Conservation (phyloP, 1,139 yeast species). For the Scheffersomyces stambukii region DNA sequence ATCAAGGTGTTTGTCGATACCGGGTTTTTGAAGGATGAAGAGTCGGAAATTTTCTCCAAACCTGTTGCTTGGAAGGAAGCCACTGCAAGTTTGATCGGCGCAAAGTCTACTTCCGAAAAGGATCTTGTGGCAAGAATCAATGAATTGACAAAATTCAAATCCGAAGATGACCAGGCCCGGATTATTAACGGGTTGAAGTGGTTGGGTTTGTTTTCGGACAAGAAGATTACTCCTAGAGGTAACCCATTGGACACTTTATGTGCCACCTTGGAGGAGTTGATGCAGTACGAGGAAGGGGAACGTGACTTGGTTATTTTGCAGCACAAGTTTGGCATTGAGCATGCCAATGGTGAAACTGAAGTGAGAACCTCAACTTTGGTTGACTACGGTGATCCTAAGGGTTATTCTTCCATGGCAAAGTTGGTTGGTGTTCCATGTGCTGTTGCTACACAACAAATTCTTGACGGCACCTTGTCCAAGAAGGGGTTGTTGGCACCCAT, state of each 20-base stretch:
- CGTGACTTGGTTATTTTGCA: slow-evolving; percentile 93
- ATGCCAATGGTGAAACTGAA: slow-evolving; percentile 90
- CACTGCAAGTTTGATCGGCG: slow-evolving; percentile 68
- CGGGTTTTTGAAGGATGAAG: slow-evolving; percentile 83
- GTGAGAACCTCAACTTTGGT: slow-evolving; percentile 93
- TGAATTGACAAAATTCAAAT: slow-evolving; percentile 75
- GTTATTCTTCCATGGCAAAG: slow-evolving; percentile 98
- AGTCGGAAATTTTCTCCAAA: slow-evolving; percentile 49
- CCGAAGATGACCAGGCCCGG: slow-evolving; percentile 77
- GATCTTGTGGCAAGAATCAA: slow-evolving; percentile 76
- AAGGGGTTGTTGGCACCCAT: slow-evolving; percentile 91
- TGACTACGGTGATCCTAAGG: slow-evolving; percentile 89
- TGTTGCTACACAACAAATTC: slow-evolving; percentile 84
- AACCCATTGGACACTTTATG: slow-evolving; percentile 95
- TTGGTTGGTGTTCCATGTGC: slow-evolving; percentile 98
- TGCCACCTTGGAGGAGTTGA: slow-evolving; percentile 89
- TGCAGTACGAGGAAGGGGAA: slow-evolving; percentile 96
- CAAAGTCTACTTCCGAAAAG: slow-evolving; percentile 61
- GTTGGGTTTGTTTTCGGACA: slow-evolving; percentile 87
- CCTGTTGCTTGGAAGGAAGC: slow-evolving; percentile 76
- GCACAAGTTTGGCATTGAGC: slow-evolving; percentile 96
- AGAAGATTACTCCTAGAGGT: slow-evolving; percentile 78
- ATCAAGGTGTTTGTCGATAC: slow-evolving; percentile 91
- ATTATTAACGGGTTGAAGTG: slow-evolving; percentile 86
- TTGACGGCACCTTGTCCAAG: slow-evolving; percentile 69